Conservation (phyloP, 495 filamentous ascomycete species). For the Bacidia gigantensis region DNA sequence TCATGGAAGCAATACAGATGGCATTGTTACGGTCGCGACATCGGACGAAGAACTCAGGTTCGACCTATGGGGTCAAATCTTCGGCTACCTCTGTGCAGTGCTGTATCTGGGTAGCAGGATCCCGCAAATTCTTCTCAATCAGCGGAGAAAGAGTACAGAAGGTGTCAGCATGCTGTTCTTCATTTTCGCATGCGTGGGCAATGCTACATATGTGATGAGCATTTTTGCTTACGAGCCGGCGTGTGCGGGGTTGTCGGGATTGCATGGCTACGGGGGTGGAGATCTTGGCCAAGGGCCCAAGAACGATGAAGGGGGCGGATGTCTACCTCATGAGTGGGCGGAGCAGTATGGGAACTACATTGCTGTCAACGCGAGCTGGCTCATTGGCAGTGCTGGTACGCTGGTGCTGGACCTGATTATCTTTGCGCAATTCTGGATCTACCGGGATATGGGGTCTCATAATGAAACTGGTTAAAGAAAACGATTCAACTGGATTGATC, state of each 20-base stretch:
- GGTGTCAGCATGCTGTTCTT: constrained; percentile 90
- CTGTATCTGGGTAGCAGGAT: constrained; percentile 81
- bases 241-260: constrained; percentile 34
- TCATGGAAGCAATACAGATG: constrained; percentile 1
- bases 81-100: constrained; percentile 72
- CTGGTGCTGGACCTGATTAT: constrained; percentile 70
- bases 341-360: constrained; percentile 59
- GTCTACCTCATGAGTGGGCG: constrained; percentile 14
- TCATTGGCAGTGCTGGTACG: constrained; percentile 80
- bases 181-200: constrained; percentile 88
- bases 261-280: constrained; percentile 40
- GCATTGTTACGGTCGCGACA: constrained; percentile 4
- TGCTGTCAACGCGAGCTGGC: constrained; percentile 74
- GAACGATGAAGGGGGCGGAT: constrained; percentile 1
- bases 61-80: constrained; percentile 65
- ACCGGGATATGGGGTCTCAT: constrained; percentile 25
- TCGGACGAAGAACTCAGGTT: constrained; percentile 36
- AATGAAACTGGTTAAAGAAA: not conserved
- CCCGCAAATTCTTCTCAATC: constrained; percentile 84
- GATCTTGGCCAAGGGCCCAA: constrained; percentile 24
- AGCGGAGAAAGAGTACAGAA: constrained; percentile 75
- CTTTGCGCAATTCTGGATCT: constrained; percentile 87
- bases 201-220: constrained; percentile 81
- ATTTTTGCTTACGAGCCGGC: constrained; percentile 75
- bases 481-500: too few species aligned